phyloP scores from a whole-genome alignment of 1,284 basidiomycete genomes.

The Ceratobasidium sp. region DNA sequence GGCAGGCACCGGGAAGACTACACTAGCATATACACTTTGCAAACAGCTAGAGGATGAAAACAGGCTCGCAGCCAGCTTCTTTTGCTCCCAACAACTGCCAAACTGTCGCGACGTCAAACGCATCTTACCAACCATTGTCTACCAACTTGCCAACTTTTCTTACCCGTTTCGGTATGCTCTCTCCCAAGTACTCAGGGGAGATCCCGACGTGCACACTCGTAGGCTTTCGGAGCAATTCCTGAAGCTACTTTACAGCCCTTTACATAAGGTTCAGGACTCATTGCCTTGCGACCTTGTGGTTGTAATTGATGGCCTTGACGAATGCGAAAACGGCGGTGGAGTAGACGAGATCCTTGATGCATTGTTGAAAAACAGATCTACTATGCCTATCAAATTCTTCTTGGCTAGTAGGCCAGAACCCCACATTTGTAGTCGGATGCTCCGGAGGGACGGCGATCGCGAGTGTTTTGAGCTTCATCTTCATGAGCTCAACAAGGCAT shows the following conservation, averaged over 20 bases:
- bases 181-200: neutral
- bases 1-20: slow-evolving; percentile 53
- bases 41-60: slow-evolving; percentile 30
- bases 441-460: neutral
- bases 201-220: slow-evolving; percentile 18
- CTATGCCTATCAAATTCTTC: slow-evolving; percentile 38
- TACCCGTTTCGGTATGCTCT: slow-evolving; percentile 27
- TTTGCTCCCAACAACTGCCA: slow-evolving; percentile 53
- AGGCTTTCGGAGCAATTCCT: slow-evolving; percentile 30
- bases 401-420: slow-evolving; percentile 46
- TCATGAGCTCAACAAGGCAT: slow-evolving; percentile 42
- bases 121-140: slow-evolving; percentile 44
- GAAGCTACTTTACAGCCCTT: slow-evolving; percentile 31
- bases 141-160: slow-evolving; percentile 44
- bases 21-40: slow-evolving; percentile 52
- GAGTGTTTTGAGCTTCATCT: slow-evolving; percentile 29
- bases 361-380: neutral
- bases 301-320: slow-evolving; percentile 47
- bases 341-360: slow-evolving; percentile 19
- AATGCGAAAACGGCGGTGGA: slow-evolving; percentile 19
- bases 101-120: slow-evolving; percentile 28
- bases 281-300: slow-evolving; percentile 21
- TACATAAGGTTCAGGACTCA: neutral
- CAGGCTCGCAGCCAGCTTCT: slow-evolving; percentile 54
- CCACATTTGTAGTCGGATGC: slow-evolving; percentile 13